A percentile compares a stretch with the other conserved stretches of the same genome.
Conservation (phyloP, 768 basidiomycete genomes). For the Amanita jacksonii region DNA sequence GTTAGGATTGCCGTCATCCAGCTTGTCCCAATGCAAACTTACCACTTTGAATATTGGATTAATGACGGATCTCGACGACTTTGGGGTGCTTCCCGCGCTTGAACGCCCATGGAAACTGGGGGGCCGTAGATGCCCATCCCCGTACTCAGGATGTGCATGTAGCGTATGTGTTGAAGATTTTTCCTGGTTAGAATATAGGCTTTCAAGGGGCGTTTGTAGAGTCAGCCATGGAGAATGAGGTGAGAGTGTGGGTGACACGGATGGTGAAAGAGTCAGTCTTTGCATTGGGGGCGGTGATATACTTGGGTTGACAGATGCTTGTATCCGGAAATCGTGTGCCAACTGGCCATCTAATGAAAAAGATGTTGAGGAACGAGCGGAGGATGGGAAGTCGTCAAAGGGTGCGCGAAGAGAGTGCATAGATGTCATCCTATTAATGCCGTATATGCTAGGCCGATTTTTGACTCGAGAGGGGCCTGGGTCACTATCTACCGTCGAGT, state of each 20-base stretch:
- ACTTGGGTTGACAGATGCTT: conserved; percentile 58
- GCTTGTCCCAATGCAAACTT: conserved; percentile 39
- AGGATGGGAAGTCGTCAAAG: conserved; percentile 63
- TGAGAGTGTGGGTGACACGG: conserved; percentile 37
- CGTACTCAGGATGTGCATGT: conserved; percentile 23
- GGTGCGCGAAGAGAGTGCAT: conserved; percentile 68
- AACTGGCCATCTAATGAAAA: conserved; percentile 70
- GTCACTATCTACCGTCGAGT: conserved; percentile 79
- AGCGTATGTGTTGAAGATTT: conserved; percentile 28
- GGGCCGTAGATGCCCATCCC: conserved; percentile 28
- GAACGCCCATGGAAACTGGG: conserved; percentile 47
- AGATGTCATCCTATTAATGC: conserved; percentile 67
- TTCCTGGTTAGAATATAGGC: conserved; percentile 23
- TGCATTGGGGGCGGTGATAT: conserved; percentile 75
- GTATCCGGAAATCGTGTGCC: conserved; percentile 63
- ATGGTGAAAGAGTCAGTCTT: conserved; percentile 61
- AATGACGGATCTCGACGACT: conserved; percentile 60
- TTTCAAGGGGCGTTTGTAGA: conserved; percentile 31
- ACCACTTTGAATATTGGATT: conserved; percentile 92
- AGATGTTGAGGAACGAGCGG: conserved; percentile 72
- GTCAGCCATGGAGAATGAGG: conserved; percentile 48
- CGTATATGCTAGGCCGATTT: conserved; percentile 50
- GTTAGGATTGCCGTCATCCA: conserved; percentile 27
- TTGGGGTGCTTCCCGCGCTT: conserved; percentile 50
- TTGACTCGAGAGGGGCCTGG: conserved; percentile 67